A percentile compares a stretch with the other conserved stretches of the same genome.
These are phyloP conservation scores for Diaporthe vaccinii DNA, from an alignment of 2,329 filamentous ascomycete genomes.

Conservation along the genomic window DNA sequence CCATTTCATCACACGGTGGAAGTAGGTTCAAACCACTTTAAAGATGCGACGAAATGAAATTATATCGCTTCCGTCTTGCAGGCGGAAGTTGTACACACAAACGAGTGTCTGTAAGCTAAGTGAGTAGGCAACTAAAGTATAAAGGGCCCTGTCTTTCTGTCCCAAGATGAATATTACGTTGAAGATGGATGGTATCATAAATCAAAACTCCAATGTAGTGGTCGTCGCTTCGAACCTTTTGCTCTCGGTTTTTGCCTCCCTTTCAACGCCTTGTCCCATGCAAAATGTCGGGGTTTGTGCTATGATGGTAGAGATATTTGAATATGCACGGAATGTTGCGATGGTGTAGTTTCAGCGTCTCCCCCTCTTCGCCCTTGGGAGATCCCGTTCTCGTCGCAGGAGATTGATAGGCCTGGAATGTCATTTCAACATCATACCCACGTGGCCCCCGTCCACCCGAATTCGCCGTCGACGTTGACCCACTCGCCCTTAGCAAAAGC, in stretches of 20 bases:
- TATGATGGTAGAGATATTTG: slow-evolving; percentile 13
- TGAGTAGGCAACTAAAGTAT: slow-evolving; percentile 14
- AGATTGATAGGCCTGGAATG: not conserved
- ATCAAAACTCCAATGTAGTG: slow-evolving; percentile 23
- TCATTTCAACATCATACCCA: slow-evolving; percentile 23
- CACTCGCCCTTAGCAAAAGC: slow-evolving; percentile 73
- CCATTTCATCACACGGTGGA: not conserved
- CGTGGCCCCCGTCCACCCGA: slow-evolving; percentile 68
- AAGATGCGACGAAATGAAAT: slow-evolving; percentile 17
- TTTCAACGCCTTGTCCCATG: slow-evolving; percentile 30
- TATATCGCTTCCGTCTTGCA: not conserved
- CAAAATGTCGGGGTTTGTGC: not conserved
- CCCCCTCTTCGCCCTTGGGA: not conserved
- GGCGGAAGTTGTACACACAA: slow-evolving; percentile 2
- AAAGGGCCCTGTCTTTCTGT: not conserved
- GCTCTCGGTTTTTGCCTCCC: slow-evolving; percentile 20
- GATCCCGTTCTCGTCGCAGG: not conserved
- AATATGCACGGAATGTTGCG: not conserved
- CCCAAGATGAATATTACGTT: not conserved
- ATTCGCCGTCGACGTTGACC: slow-evolving; percentile 84
- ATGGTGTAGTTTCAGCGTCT: not conserved
- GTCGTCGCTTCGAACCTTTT: not conserved
- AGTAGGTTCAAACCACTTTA: not conserved
- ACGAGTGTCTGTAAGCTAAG: slow-evolving; percentile 25
- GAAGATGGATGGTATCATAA: slow-evolving; percentile 25